Conservation (phyloP, 164 flowering plant species). For the Annona cherimola region DNA sequence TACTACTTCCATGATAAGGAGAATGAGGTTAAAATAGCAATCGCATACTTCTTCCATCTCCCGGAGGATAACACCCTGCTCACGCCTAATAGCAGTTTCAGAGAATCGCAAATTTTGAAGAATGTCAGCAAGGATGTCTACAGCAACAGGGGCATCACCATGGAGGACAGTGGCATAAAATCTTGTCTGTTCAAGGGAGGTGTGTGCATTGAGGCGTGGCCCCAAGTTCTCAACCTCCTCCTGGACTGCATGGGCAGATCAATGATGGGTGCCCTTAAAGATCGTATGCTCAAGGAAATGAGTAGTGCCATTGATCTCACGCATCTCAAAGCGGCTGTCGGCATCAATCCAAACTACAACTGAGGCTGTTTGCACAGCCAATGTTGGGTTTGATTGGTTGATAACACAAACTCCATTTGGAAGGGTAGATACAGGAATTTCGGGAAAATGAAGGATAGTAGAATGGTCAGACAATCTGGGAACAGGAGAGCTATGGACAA, state of each 20-base stretch:
- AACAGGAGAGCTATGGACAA: conserved; percentile 5
- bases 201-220: conserved; percentile 79
- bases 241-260: conserved; percentile 53
- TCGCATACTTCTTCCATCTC: conserved; percentile 81
- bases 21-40: too few relatives aligned
- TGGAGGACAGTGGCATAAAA: conserved; percentile 70
- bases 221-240: conserved; percentile 90
- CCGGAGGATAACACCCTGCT: conserved; percentile 65
- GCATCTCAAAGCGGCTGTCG: too few relatives aligned
- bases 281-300: too few relatives aligned
- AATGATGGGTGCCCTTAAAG: conserved; percentile 67
- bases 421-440: conserved; percentile 55
- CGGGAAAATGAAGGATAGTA: conserved; percentile 11
- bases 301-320: too few relatives aligned
- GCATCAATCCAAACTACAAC: conserved; percentile 84
- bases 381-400: conserved; percentile 57
- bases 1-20: too few relatives aligned
- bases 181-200: conserved; percentile 82
- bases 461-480: conserved; percentile 7
- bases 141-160: conserved; percentile 48
- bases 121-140: conserved; percentile 69
- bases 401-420: conserved; percentile 71
- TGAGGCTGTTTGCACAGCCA: conserved; percentile 47
- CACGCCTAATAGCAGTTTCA: conserved; percentile 41
- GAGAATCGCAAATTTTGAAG: conserved; percentile 70